These are phyloP conservation scores for Heritiera fomes DNA, from an alignment of 345 rosid genomes.

Conservation along the genomic window DNA sequence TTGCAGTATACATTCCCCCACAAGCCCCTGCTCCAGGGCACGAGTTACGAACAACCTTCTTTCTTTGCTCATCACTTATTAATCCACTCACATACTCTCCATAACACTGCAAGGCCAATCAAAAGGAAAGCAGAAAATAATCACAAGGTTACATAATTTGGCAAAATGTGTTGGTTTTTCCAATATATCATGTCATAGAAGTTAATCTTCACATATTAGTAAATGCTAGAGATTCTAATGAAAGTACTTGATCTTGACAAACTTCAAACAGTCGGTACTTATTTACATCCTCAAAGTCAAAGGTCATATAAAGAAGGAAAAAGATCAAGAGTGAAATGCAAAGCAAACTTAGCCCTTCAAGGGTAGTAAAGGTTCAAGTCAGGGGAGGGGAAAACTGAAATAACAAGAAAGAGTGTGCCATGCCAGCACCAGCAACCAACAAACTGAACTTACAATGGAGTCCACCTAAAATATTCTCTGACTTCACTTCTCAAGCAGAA, in stretches of 20 bases:
- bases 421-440: neutral
- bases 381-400: no score
- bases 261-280: neutral
- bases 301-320: neutral
- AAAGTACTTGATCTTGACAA: neutral
- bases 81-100: slow-evolving; percentile 90
- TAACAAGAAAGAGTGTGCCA: no score
- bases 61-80: slow-evolving; percentile 76
- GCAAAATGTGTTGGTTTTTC: neutral
- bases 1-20: slow-evolving; percentile 99
- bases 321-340: neutral
- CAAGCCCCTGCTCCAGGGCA: slow-evolving; percentile 99
- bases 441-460: neutral
- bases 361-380: no score
- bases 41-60: slow-evolving; percentile 68
- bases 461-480: neutral
- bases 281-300: neutral
- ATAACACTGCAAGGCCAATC: slow-evolving; percentile 48
- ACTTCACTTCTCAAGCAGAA: neutral
- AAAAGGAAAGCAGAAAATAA: slow-evolving; percentile 3
- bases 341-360: slow-evolving; percentile 9
- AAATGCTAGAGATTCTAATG: neutral
- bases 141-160: neutral
- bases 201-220: neutral
- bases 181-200: neutral